These are phyloP conservation scores for Colletotrichum agaves DNA, from an alignment of 2,329 filamentous ascomycete genomes.

Conservation along the genomic window DNA sequence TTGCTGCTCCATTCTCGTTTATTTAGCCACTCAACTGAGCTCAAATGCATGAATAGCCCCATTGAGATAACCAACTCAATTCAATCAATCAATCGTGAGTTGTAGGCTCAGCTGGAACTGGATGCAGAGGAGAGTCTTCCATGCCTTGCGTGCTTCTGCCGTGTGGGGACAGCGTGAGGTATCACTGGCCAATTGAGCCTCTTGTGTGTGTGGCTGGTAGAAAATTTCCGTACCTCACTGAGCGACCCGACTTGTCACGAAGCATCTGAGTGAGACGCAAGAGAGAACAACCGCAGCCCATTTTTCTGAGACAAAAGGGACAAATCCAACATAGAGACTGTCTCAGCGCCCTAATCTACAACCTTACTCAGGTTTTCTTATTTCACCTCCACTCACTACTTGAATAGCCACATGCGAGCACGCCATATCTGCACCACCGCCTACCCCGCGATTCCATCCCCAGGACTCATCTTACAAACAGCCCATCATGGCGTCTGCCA, in stretches of 20 bases:
- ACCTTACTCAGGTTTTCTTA: not conserved
- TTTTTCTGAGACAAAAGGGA: not conserved
- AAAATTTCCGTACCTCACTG: constrained; percentile 29
- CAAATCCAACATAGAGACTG: not conserved
- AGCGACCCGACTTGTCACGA: constrained; percentile 7
- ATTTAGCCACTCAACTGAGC: not conserved
- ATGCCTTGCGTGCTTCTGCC: constrained; percentile 31
- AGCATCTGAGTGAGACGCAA: not conserved
- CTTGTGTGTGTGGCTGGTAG: constrained; percentile 22
- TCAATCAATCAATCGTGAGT: not conserved
- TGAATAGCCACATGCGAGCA: too few relatives aligned
- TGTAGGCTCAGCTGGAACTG: not conserved
- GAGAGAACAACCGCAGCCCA: not conserved
- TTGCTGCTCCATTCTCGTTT: not conserved
- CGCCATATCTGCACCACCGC: not conserved
- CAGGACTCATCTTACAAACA: constrained; percentile 10
- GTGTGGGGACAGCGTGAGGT: constrained; percentile 28
- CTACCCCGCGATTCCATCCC: constrained; percentile 20
- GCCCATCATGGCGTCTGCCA: constrained; percentile 26
- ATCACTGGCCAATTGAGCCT: constrained; percentile 33
- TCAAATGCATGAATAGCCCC: not conserved
- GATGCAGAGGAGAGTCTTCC: not conserved
- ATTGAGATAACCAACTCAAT: not conserved
- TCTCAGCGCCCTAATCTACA: not conserved
- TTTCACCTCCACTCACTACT: not conserved